Percentiles rank a stretch among this genome's conserved stretches.
These are phyloP conservation scores for Penicillium freii DNA, from an alignment of 2,329 filamentous ascomycete genomes.

Conservation along the genomic window DNA sequence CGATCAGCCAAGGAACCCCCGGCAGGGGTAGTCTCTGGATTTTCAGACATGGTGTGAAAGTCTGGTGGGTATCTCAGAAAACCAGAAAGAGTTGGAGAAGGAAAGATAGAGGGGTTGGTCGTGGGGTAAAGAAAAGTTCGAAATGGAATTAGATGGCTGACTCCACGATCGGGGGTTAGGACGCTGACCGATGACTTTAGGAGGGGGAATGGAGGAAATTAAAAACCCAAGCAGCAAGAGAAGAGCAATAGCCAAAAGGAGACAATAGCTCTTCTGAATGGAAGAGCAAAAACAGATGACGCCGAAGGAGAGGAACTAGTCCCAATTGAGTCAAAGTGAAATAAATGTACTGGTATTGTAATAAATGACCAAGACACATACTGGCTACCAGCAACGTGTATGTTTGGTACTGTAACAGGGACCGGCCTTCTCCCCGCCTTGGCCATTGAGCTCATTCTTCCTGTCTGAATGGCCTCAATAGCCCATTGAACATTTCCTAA, in stretches of 20 bases:
- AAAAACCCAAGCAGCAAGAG: neutral
- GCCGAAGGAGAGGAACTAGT: slow-evolving; percentile 6
- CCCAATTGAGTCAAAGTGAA: slow-evolving; percentile 6
- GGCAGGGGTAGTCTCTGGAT: slow-evolving; percentile 25
- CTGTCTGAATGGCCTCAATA: slow-evolving; percentile 18
- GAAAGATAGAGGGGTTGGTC: slow-evolving; percentile 8
- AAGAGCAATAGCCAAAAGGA: neutral
- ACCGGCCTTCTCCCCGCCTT: slow-evolving; percentile 24
- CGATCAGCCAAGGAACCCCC: slow-evolving; percentile 49
- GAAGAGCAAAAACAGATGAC: slow-evolving; percentile 8
- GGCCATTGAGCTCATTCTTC: slow-evolving; percentile 19
- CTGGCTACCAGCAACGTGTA: neutral
- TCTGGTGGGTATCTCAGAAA: neutral
- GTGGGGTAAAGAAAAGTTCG: slow-evolving; percentile 8
- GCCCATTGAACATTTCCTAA: neutral
- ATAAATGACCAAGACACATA: neutral
- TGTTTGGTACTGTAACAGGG: slow-evolving; percentile 32
- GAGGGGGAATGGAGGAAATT: neutral
- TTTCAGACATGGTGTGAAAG: slow-evolving; percentile 38
- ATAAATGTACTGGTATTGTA: slow-evolving; percentile 5
- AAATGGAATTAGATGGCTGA: neutral
- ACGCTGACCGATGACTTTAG: neutral
- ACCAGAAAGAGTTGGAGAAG: neutral
- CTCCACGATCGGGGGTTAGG: neutral
- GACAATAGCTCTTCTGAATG: neutral